Evolutionary conservation across 2,329 filamentous ascomycete genomes (phyloP).

Genomic region (Trichoderma sp.): DNA sequence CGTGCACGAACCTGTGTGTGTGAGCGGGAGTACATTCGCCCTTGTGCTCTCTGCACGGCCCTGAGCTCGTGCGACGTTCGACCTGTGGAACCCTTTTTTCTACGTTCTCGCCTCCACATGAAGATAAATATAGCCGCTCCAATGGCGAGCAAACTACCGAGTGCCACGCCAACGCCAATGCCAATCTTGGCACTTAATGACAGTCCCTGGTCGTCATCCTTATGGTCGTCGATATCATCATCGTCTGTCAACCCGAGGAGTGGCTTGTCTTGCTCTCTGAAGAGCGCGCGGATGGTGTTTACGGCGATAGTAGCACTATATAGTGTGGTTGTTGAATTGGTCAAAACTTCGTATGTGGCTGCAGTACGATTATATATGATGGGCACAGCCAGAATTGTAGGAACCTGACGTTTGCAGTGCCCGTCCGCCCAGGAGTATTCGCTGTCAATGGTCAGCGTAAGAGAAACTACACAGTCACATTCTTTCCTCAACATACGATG

Average conservation of each 20-base stretch:
- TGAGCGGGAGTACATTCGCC: conserved; percentile 21
- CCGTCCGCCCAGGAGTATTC: conserved; percentile 40
- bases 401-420: conserved; percentile 40
- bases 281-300: conserved; percentile 42
- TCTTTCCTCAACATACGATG: conserved; percentile 38
- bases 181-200: conserved; percentile 39
- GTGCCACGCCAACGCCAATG: conserved; percentile 39
- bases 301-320: conserved; percentile 43
- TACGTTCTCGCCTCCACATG: conserved; percentile 30
- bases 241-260: conserved; percentile 40
- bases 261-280: conserved; percentile 40
- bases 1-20: conserved; percentile 11
- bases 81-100: neutral
- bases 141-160: conserved; percentile 36
- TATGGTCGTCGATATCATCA: conserved; percentile 33
- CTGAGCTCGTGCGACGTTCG: conserved; percentile 30
- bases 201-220: conserved; percentile 28
- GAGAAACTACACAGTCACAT: neutral
- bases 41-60: conserved; percentile 29
- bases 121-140: conserved; percentile 33
- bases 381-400: conserved; percentile 42
- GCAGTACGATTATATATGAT: conserved; percentile 42
- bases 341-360: conserved; percentile 39
- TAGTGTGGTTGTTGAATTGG: conserved; percentile 42
- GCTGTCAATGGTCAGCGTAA: conserved; percentile 32